Conservation (phyloP, 306 rosid genomes). For the Oemleria cerasiformis region DNA sequence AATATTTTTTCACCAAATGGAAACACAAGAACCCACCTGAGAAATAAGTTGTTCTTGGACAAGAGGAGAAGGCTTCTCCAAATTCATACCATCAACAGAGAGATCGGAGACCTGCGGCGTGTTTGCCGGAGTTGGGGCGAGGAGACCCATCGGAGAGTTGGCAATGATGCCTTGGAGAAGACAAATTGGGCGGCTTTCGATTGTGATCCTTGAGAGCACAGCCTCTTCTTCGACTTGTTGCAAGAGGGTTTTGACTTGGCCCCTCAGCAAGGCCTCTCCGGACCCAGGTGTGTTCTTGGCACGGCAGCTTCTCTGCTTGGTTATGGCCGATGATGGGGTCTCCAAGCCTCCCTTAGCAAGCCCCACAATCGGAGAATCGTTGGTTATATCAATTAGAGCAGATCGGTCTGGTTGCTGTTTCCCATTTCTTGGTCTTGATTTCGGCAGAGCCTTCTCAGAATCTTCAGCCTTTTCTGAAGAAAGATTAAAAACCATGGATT, state of each 20-base stretch:
- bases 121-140: conserved; percentile 89
- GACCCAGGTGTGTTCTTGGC: conserved; percentile 82
- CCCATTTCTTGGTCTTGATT: conserved; percentile 42
- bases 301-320: conserved; percentile 40
- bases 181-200: conserved; percentile 48
- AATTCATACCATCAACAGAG: conserved; percentile 27
- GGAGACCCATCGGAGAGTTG: conserved; percentile 54
- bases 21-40: conserved; percentile 40
- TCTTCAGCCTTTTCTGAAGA: conserved; percentile 58
- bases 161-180: conserved; percentile 32
- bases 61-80: conserved; percentile 35
- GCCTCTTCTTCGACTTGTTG: conserved; percentile 96
- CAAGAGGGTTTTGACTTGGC: conserved; percentile 86
- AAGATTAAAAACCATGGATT: background rate
- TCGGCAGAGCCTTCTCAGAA: conserved; percentile 42
- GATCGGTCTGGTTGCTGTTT: conserved; percentile 62
- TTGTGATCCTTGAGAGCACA: conserved; percentile 56
- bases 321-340: conserved; percentile 54
- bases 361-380: conserved; percentile 94
- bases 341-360: conserved; percentile 45
- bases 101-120: conserved; percentile 60
- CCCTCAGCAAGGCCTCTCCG: conserved; percentile 86
- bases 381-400: conserved; percentile 69
- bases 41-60: conserved; percentile 53
- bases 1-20: background rate